Evolutionary conservation across 1,284 basidiomycete species (phyloP).

Genomic region (Marasmius tenuissimus): DNA sequence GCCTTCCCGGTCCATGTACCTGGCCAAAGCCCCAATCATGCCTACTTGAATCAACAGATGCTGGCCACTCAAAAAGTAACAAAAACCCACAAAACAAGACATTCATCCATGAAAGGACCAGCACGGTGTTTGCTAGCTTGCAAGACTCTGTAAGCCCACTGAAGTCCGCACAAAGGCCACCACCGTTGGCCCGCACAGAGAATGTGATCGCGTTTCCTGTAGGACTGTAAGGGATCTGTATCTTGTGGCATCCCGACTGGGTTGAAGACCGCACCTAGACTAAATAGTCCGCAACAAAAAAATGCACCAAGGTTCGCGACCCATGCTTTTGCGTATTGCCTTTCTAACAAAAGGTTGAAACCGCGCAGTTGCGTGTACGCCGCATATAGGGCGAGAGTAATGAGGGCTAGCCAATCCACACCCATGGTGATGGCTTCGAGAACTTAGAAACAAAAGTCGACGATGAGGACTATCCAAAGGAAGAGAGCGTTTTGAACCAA

Average conservation of each 20-base stretch:
- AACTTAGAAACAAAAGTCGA: slow-evolving; percentile 5
- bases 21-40: background rate
- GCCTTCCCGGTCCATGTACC: background rate
- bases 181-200: slow-evolving; percentile 3
- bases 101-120: slow-evolving; percentile 4
- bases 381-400: slow-evolving; percentile 12
- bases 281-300: background rate
- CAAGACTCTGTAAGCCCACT: slow-evolving; percentile 1
- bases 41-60: background rate
- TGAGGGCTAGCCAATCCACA: slow-evolving; percentile 11
- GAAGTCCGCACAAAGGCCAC: slow-evolving; percentile 6
- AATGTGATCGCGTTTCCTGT: slow-evolving; percentile 1
- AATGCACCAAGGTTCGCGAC: slow-evolving; percentile 1
- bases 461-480: background rate
- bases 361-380: slow-evolving; percentile 14
- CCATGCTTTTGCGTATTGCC: background rate
- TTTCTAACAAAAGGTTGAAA: background rate
- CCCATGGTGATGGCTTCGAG: slow-evolving; percentile 16
- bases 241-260: background rate
- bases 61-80: background rate
- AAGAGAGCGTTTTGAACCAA: background rate
- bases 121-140: background rate
- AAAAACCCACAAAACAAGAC: background rate
- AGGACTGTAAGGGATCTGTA: background rate
- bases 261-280: slow-evolving; percentile 4